Conservation (phyloP, 768 basidiomycete species). For the Macrolepiota dolichaula region DNA sequence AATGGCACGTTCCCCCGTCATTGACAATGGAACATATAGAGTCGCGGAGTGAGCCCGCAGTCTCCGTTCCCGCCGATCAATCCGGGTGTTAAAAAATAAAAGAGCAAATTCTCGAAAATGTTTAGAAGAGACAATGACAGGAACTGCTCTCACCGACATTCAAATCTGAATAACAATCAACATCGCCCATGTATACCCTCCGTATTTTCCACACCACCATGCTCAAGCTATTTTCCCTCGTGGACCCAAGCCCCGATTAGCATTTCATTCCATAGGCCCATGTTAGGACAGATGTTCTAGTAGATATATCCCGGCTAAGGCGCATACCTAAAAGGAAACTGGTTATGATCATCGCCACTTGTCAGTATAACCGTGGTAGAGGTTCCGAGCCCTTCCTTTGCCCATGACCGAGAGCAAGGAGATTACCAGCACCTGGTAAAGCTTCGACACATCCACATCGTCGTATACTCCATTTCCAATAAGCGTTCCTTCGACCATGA, state of each 20-base stretch:
- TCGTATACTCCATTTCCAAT: background rate
- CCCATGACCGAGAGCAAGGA: background rate
- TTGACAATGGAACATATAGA: background rate
- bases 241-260: background rate
- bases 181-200: background rate
- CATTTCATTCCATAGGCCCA: too few species aligned
- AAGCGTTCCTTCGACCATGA: background rate
- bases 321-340: too few species aligned
- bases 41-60: background rate
- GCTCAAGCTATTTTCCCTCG: background rate
- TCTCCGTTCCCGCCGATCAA: conserved; percentile 5
- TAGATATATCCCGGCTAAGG: too few species aligned
- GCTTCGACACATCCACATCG: background rate
- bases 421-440: background rate
- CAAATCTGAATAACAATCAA: background rate
- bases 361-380: too few species aligned
- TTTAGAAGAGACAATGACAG: background rate
- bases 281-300: too few species aligned
- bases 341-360: too few species aligned
- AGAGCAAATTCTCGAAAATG: background rate
- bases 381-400: background rate
- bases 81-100: background rate
- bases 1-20: background rate
- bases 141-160: background rate
- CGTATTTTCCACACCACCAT: background rate